Percentiles rank a stretch among this genome's conserved stretches.
These are phyloP conservation scores for Hydrangea macrophylla DNA, from an alignment of 148 eudicot species.

Conservation along the genomic window DNA sequence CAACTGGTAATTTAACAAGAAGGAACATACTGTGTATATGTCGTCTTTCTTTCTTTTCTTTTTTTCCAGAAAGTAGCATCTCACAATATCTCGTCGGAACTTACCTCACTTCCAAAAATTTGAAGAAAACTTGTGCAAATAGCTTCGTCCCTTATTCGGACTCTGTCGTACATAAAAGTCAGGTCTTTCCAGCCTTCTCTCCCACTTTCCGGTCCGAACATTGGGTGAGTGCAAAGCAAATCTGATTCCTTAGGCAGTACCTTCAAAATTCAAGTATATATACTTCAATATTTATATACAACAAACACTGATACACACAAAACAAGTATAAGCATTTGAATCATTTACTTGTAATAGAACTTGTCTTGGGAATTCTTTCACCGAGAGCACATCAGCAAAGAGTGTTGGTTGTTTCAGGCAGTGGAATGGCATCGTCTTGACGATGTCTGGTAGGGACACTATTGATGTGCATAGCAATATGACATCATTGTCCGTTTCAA, in stretches of 20 bases:
- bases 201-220: slow-evolving; percentile 68
- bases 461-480: slow-evolving; percentile 47
- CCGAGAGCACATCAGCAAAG: slow-evolving; percentile 57
- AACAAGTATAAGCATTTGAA: background rate
- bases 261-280: slow-evolving; percentile 9
- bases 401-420: slow-evolving; percentile 33
- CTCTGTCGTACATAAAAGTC: slow-evolving; percentile 49
- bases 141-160: slow-evolving; percentile 43
- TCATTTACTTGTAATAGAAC: slow-evolving; percentile 36
- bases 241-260: slow-evolving; percentile 42
- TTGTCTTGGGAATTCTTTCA: slow-evolving; percentile 53
- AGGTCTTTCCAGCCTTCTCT: slow-evolving; percentile 49
- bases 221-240: slow-evolving; percentile 62
- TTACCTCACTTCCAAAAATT: slow-evolving; percentile 49
- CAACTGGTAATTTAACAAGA: too few species aligned
- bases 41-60: too few species aligned
- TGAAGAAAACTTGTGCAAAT: slow-evolving; percentile 45
- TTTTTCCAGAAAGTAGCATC: too few species aligned
- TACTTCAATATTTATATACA: too few species aligned
- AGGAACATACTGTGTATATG: too few species aligned
- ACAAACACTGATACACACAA: background rate
- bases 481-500: slow-evolving; percentile 42
- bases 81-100: background rate
- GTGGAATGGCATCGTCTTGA: slow-evolving; percentile 40
- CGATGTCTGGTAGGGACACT: slow-evolving; percentile 39